Percentiles rank a stretch among this genome's conserved stretches.
Conservation (phyloP, 805 yeast species). For the Komagataella mondaviorum region DNA sequence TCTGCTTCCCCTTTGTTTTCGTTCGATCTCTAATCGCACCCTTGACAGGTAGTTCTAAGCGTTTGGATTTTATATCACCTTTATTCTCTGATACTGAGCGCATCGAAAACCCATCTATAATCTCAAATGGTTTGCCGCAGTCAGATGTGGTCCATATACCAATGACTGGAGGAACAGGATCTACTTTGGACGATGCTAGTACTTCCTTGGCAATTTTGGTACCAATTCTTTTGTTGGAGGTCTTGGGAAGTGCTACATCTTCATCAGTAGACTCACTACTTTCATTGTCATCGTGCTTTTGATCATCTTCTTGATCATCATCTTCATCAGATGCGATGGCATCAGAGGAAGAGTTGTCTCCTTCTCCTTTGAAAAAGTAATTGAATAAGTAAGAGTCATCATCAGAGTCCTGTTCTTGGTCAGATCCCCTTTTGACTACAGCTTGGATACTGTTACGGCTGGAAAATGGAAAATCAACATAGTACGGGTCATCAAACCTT, state of each 20-base stretch:
- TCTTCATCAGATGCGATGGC: conserved; percentile 10
- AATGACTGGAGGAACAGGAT: conserved; percentile 79
- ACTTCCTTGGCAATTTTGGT: conserved; percentile 86
- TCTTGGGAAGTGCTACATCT: conserved; percentile 70
- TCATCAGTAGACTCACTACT: conserved; percentile 94
- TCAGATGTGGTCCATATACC: conserved; percentile 84
- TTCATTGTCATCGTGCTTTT: conserved; percentile 10
- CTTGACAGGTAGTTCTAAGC: not conserved
- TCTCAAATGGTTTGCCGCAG: conserved; percentile 71
- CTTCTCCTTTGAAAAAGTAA: conserved; percentile 42
- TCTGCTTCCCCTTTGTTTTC: conserved; percentile 3
- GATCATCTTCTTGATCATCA: conserved; percentile 8
- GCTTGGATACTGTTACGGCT: not conserved
- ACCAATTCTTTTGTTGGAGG: conserved; percentile 49
- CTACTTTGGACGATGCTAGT: conserved; percentile 73
- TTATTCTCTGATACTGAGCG: conserved; percentile 42
- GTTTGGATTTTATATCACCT: not conserved
- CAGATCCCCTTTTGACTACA: not conserved
- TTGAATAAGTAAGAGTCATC: conserved; percentile 68
- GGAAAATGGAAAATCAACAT: not conserved
- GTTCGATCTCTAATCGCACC: not conserved
- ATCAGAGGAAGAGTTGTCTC: conserved; percentile 7
- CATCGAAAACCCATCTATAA: conserved; percentile 89
- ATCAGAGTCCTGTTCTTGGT: conserved; percentile 24
- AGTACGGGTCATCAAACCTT: conserved; percentile 13